These are phyloP conservation scores for Cytospora schulzeri DNA, from an alignment of 2,329 filamentous ascomycete genomes.

Conservation along the genomic window DNA sequence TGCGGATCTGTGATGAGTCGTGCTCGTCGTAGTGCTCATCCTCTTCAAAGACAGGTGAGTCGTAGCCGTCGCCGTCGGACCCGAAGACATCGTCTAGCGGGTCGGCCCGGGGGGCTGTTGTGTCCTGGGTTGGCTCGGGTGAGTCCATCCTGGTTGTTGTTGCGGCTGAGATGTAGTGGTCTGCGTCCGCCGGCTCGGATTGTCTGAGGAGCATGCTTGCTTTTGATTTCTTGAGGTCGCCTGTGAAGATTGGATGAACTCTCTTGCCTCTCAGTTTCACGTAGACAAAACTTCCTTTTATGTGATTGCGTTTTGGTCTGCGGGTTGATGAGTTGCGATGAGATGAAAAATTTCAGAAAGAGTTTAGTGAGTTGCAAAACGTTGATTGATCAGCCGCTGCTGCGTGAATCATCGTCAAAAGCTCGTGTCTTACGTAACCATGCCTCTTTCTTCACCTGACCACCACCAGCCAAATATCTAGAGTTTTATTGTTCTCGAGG, in stretches of 20 bases:
- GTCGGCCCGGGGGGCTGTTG: slow-evolving; percentile 10
- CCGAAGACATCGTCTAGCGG: slow-evolving; percentile 28
- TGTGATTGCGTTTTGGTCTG: not conserved
- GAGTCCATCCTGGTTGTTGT: slow-evolving; percentile 12
- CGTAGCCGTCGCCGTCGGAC: slow-evolving; percentile 14
- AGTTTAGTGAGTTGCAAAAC: not conserved
- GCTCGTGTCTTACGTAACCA: not conserved
- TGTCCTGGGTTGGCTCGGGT: slow-evolving; percentile 1
- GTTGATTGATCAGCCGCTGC: not conserved
- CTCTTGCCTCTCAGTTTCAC: not conserved
- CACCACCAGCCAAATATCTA: not conserved
- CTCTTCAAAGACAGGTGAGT: not conserved
- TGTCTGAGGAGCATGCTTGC: slow-evolving; percentile 27
- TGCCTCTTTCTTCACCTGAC: not conserved
- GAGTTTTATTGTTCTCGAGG: not conserved
- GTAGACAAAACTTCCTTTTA: not conserved
- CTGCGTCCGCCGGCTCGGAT: slow-evolving; percentile 25
- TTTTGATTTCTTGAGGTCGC: not conserved
- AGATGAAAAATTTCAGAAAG: not conserved
- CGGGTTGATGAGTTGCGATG: not conserved
- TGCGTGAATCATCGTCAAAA: not conserved
- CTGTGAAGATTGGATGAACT: not conserved
- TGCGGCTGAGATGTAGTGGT: slow-evolving; percentile 17
- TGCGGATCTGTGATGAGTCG: not conserved
- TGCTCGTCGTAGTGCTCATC: not conserved